These are phyloP conservation scores for Chlorella sp. DNA, from an alignment of 139 green algal species.

Conservation along the genomic window DNA sequence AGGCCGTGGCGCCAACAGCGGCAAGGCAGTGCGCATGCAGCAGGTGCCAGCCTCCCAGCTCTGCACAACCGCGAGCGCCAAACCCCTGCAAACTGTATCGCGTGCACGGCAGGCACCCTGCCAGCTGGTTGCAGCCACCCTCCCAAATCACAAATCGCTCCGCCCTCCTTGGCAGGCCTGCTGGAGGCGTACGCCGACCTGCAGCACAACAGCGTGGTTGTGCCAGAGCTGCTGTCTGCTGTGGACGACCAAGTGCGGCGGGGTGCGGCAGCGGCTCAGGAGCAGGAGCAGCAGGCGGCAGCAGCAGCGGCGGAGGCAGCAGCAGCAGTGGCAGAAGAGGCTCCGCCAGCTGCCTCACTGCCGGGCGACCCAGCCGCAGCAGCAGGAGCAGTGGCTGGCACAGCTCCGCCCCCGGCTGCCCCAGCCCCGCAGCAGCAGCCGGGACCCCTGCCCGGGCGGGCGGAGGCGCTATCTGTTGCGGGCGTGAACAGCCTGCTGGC, in stretches of 20 bases:
- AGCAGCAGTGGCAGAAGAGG: not conserved
- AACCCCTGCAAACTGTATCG: too few relatives aligned
- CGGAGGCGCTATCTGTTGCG: not conserved
- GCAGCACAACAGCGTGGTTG: slow-evolving; percentile 46
- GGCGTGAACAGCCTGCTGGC: slow-evolving; percentile 2
- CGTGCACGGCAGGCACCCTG: too few relatives aligned
- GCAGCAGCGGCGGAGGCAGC: not conserved
- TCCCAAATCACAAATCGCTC: too few relatives aligned
- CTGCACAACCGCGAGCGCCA: too few relatives aligned
- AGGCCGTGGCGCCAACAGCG: too few relatives aligned
- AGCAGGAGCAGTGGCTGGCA: not conserved
- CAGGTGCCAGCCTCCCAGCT: too few relatives aligned
- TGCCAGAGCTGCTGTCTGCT: slow-evolving; percentile 57
- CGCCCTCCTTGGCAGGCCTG: slow-evolving; percentile 15
- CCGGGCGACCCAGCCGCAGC: not conserved
- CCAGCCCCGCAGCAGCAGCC: not conserved
- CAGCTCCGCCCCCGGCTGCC: too few relatives aligned
- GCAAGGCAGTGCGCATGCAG: too few relatives aligned
- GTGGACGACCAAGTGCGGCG: slow-evolving; percentile 51
- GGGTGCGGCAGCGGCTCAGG: not conserved
- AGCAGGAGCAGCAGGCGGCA: not conserved
- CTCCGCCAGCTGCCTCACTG: not conserved
- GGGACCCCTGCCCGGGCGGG: not conserved
- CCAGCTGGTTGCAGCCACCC: not conserved
- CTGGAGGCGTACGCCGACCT: slow-evolving; percentile 52